A percentile compares a stretch with the other conserved stretches of the same genome.
phyloP scores from a whole-genome alignment of 2,329 filamentous ascomycete genomes.

The Cordyceps cicadae region DNA sequence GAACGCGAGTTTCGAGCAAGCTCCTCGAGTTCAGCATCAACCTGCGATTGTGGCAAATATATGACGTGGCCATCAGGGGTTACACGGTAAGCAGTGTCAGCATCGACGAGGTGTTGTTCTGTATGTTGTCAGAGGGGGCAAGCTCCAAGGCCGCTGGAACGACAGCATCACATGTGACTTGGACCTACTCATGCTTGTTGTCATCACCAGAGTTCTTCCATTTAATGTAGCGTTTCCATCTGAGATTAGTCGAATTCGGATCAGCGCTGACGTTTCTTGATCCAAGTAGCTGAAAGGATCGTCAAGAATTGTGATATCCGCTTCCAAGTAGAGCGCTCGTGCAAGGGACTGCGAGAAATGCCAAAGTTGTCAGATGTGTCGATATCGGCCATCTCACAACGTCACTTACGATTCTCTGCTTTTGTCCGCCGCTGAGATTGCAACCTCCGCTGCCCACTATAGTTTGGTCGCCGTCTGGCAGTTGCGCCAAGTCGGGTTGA shows the following conservation, averaged over 20 bases:
- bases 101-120: conserved; percentile 2
- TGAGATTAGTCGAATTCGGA: neutral
- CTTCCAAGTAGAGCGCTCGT: neutral
- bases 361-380: neutral
- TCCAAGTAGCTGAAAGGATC: conserved; percentile 5
- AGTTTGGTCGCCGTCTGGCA: conserved; percentile 1
- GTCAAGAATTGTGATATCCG: neutral
- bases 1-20: neutral
- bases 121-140: neutral
- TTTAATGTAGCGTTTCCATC: neutral
- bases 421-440: conserved; percentile 5
- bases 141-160: neutral
- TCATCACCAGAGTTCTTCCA: conserved; percentile 3
- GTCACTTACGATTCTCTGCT: neutral
- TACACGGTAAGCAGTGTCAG: neutral
- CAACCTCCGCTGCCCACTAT: neutral
- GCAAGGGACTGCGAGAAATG: neutral
- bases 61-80: neutral
- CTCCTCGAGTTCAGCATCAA: neutral
- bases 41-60: neutral
- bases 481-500: neutral
- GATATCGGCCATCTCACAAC: neutral
- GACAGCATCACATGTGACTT: too few species aligned
- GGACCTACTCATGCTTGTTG: conserved; percentile 6
- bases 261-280: neutral